Base-by-base conservation (phyloP, 2,329 filamentous ascomycete genomes). In the Ophiostoma ulmi region DNA sequence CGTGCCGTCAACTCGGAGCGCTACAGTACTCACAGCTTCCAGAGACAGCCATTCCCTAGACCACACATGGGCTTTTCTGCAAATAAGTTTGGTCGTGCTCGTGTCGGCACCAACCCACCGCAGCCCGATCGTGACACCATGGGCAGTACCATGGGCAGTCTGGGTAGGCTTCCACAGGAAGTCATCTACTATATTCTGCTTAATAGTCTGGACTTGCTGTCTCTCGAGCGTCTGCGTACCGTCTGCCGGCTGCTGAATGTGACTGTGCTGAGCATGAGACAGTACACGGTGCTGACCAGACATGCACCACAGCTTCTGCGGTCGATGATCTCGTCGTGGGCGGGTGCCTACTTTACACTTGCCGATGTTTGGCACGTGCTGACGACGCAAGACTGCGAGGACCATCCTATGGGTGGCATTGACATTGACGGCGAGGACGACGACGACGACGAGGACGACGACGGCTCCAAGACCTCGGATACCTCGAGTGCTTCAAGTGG, bases 361-460 rank as follows among this genome's bases (percentile, higher is more conserved):
- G 52, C 52, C 20, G 8, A 26, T 11, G 22, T 58, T 1, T 26
- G 52, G 52, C n/a, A 5, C 8, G 52, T 17, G 8, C n/a, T 58
- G n/a, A 58, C 52, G 52, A 58, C 48, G n/a, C 48, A 55, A 22
- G 48, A 55, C n/a, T 55, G 48, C 48, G 48, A 55, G n/a, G 48
- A 55, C n/a, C 48, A 55, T 13, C 48, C 48, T 2, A 55, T 55
- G n/a, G n/a, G 44, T 31, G 31, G 3, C 31, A 31, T 31, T 31
- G 31, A 3, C 3, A 31, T 31, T 6, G 44, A 5, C 11, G 44
- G 14, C 48, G 48, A 55, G n/a, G 48, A 55, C 31, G 31, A 31
- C 11, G 39, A 31, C 2, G 26, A 26, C 3, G 44, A 20, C 11
- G 44, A 6, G 20, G 48, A 55, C 8, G 48, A 55, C 26, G 26